These are phyloP conservation scores for Mycosphaerelloides madeirae DNA, from an alignment of 2,329 filamentous ascomycete genomes.

Conservation along the genomic window DNA sequence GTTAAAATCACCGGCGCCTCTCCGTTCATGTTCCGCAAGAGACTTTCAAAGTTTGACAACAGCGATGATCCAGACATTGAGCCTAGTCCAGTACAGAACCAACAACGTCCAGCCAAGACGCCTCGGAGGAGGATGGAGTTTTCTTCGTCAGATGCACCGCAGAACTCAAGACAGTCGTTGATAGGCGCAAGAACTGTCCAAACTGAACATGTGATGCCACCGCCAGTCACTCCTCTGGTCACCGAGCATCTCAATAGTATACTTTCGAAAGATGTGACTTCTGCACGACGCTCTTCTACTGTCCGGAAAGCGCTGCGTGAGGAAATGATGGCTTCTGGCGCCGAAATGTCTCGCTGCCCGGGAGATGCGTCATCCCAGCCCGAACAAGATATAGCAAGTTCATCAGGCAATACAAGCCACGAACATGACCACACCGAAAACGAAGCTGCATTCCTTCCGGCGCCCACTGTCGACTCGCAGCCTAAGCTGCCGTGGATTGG, in stretches of 20 bases:
- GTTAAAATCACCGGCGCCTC: constrained; percentile 15
- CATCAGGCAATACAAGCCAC: too few species aligned
- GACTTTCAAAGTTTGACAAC: constrained; percentile 10
- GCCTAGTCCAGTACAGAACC: not conserved
- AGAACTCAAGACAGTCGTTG: too few species aligned
- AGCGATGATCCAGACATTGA: constrained; percentile 2
- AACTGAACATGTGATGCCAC: too few species aligned
- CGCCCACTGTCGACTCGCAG: not conserved
- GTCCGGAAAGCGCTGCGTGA: constrained; percentile 21
- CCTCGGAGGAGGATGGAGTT: constrained; percentile 3
- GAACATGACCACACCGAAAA: constrained; percentile 1
- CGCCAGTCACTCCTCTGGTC: constrained; percentile 11
- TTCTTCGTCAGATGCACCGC: too few species aligned
- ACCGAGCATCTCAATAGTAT: constrained; percentile 17
- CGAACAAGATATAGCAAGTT: not conserved
- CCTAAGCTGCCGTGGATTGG: constrained; percentile 18
- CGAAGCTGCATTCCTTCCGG: not conserved
- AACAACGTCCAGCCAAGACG: constrained; percentile 1
- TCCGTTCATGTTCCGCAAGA: constrained; percentile 28
- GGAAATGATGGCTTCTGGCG: constrained; percentile 24
- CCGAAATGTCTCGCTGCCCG: constrained; percentile 14
- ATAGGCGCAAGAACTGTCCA: too few species aligned
- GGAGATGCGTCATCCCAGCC: constrained; percentile 18
- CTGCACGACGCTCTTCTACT: constrained; percentile 12
- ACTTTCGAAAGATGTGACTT: constrained; percentile 7